A percentile compares a stretch with the other conserved stretches of the same genome.
These are phyloP conservation scores for Aspergillus phoenicis DNA, from an alignment of 2,329 filamentous ascomycete species.

Conservation along the genomic window DNA sequence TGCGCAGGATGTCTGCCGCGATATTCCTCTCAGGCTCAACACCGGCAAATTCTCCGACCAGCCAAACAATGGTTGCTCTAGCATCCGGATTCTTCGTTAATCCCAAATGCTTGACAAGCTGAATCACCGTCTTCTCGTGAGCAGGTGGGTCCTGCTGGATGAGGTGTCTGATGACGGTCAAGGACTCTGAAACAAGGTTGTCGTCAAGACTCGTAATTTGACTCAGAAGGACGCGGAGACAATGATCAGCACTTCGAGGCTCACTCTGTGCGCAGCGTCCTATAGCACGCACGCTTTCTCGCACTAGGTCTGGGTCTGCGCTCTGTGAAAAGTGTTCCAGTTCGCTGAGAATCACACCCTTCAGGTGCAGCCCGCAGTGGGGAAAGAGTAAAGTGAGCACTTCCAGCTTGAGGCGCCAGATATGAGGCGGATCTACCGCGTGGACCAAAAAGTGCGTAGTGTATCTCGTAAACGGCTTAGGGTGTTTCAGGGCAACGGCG, in stretches of 20 bases:
- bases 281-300: slow-evolving; percentile 88
- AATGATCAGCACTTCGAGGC: slow-evolving; percentile 70
- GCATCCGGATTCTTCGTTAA: slow-evolving; percentile 84
- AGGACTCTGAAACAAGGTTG: slow-evolving; percentile 83
- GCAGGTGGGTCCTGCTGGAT: slow-evolving; percentile 86
- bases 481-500: slow-evolving; percentile 77
- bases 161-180: slow-evolving; percentile 92
- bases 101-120: slow-evolving; percentile 88
- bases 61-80: slow-evolving; percentile 93
- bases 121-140: slow-evolving; percentile 82
- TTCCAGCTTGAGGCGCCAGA: slow-evolving; percentile 92
- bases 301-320: slow-evolving; percentile 74
- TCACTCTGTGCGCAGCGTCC: slow-evolving; percentile 88
- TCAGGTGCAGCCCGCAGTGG: slow-evolving; percentile 71
- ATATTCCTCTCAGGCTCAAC: slow-evolving; percentile 81
- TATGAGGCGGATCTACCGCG: slow-evolving; percentile 73
- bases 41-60: slow-evolving; percentile 91
- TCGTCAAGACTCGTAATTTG: slow-evolving; percentile 89
- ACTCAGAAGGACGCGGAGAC: slow-evolving; percentile 77
- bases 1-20: slow-evolving; percentile 86
- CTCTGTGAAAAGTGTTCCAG: slow-evolving; percentile 87
- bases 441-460: slow-evolving; percentile 86
- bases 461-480: slow-evolving; percentile 82
- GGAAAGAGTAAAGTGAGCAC: slow-evolving; percentile 89
- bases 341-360: slow-evolving; percentile 86